These are phyloP conservation scores for Acidomyces sp. DNA, from an alignment of 495 filamentous ascomycete genomes.

Conservation along the genomic window DNA sequence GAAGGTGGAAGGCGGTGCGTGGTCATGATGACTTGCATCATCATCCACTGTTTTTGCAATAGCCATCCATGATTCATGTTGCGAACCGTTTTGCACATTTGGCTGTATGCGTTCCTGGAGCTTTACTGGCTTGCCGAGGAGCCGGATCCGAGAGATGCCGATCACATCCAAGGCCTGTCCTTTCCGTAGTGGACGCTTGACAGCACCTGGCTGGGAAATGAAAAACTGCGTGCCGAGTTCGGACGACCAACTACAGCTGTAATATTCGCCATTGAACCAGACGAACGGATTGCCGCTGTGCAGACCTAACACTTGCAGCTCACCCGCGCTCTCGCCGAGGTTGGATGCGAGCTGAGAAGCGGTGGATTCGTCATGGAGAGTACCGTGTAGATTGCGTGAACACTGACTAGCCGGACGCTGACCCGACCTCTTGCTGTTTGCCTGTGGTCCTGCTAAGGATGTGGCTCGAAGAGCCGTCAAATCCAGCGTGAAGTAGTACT, in stretches of 20 bases:
- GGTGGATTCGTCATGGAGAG: constrained; percentile 1
- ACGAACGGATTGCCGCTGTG: constrained; percentile 59
- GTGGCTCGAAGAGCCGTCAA: constrained; percentile 20
- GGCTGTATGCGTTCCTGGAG: too few relatives aligned
- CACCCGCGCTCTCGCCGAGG: constrained; percentile 4
- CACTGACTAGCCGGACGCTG: too few relatives aligned
- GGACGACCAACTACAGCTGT: constrained; percentile 61
- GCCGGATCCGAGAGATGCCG: constrained; percentile 6
- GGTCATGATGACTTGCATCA: not conserved
- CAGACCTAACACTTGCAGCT: constrained; percentile 69
- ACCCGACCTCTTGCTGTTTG: too few relatives aligned
- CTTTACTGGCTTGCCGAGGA: constrained; percentile 14
- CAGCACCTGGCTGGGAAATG: constrained; percentile 29
- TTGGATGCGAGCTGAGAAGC: too few relatives aligned
- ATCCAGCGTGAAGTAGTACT: constrained; percentile 31
- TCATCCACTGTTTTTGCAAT: too few relatives aligned
- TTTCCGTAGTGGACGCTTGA: constrained; percentile 1
- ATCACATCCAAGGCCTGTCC: constrained; percentile 14
- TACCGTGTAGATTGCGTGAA: too few relatives aligned
- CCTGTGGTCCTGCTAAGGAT: too few relatives aligned
- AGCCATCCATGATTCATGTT: too few relatives aligned
- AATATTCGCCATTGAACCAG: constrained; percentile 59
- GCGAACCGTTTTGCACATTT: too few relatives aligned
- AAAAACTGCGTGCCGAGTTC: constrained; percentile 72
- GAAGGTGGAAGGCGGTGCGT: not conserved